These are phyloP conservation scores for Trametes hirsuta DNA, from an alignment of 1,284 basidiomycete species.

Conservation along the genomic window DNA sequence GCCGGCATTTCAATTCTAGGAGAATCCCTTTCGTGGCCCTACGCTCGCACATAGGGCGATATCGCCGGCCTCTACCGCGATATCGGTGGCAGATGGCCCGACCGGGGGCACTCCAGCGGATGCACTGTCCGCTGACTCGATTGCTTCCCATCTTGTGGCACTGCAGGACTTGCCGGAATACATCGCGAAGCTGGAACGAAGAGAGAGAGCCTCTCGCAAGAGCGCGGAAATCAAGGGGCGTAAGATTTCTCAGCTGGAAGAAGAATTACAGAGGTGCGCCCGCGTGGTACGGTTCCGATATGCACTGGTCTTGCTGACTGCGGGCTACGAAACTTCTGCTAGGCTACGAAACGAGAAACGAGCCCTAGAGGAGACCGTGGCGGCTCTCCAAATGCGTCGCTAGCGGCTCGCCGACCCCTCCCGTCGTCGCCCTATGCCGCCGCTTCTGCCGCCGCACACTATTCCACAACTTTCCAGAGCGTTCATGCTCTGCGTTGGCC, in stretches of 20 bases:
- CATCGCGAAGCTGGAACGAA: slow-evolving; percentile 45
- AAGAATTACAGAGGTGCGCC: slow-evolving; percentile 36
- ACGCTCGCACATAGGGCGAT: slow-evolving; percentile 5
- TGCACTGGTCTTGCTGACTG: slow-evolving; percentile 15
- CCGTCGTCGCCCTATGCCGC: not conserved
- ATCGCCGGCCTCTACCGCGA: slow-evolving; percentile 4
- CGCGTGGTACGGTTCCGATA: slow-evolving; percentile 6
- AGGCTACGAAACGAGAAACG: slow-evolving; percentile 19
- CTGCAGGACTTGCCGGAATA: slow-evolving; percentile 35
- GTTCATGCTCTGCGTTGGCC: slow-evolving; percentile 16
- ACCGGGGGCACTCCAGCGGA: slow-evolving; percentile 1
- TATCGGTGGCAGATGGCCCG: slow-evolving; percentile 10
- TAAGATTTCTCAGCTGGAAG: slow-evolving; percentile 41
- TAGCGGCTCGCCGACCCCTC: not conserved
- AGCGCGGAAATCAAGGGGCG: slow-evolving; percentile 42
- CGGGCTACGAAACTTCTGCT: not conserved
- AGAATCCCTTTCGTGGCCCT: slow-evolving; percentile 25
- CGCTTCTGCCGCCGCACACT: not conserved
- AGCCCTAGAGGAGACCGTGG: slow-evolving; percentile 24
- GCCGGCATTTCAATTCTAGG: slow-evolving; percentile 16
- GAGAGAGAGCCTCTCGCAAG: slow-evolving; percentile 40
- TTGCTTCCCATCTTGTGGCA: slow-evolving; percentile 18
- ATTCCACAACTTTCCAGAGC: not conserved
- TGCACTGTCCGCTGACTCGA: slow-evolving; percentile 19
- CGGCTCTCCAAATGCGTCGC: slow-evolving; percentile 18